phyloP scores from a whole-genome alignment of 495 filamentous ascomycete species.

The Penicillium robsamsonii region DNA sequence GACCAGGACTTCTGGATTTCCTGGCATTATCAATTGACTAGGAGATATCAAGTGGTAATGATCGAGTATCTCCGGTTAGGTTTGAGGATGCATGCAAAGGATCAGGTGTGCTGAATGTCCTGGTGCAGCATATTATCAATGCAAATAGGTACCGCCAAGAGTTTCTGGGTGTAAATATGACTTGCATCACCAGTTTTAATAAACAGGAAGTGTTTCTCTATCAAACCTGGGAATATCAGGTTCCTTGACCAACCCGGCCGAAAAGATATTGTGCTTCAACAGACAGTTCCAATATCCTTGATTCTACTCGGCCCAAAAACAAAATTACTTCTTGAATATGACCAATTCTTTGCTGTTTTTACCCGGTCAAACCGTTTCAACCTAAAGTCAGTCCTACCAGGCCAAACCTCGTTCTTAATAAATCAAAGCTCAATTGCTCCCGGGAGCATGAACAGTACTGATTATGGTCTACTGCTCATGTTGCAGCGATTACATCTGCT shows the following conservation, averaged over 20 bases:
- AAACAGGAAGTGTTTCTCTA: background rate
- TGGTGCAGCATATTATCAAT: background rate
- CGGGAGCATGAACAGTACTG: background rate
- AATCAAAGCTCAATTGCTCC: background rate
- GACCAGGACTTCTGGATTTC: background rate
- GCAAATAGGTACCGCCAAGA: background rate
- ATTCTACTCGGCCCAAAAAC: background rate
- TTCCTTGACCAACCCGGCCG: background rate
- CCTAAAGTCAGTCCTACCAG: background rate
- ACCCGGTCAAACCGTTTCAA: background rate
- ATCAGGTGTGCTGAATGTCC: constrained; percentile 1
- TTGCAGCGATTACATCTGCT: background rate
- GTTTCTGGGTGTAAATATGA: background rate
- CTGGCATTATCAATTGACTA: background rate
- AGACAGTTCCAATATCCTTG: background rate
- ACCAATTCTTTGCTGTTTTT: background rate
- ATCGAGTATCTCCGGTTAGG: background rate
- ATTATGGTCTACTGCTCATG: background rate
- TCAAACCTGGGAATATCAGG: background rate
- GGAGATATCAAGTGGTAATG: background rate
- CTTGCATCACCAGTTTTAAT: constrained; percentile 3
- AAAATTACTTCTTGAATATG: background rate
- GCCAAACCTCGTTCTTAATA: background rate
- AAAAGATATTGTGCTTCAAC: background rate
- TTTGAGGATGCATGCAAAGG: constrained; percentile 5